Evolutionary conservation across 2,329 filamentous ascomycete genomes (phyloP), one percentile per base, ranked within the genome.

Genomic region (Nemania sp.): DNA sequence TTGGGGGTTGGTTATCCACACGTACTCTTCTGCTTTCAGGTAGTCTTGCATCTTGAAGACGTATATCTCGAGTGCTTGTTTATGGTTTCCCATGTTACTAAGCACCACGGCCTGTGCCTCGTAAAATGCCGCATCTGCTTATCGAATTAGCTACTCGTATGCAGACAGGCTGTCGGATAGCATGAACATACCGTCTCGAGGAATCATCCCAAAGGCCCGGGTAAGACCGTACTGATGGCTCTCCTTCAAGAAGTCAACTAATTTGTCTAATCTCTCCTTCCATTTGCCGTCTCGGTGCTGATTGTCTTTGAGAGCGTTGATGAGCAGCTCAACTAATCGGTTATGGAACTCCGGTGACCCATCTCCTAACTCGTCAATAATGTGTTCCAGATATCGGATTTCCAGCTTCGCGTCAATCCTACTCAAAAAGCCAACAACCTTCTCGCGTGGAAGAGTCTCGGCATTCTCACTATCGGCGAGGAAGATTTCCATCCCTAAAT

Each of bases 41-140:
- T 91, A 94, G 74, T 97, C 89, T 67, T 90, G 80, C 74, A 99
- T 85, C 74, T 94, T 95, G 78, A 97, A 99, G 29, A 98, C 94
- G 73, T 97, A 99, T 54, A 99, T 97, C 73, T 95, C 90, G n/a
- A 99, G 79, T 0, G 95, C 95, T 76, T 98, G 92, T 72, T 92
- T 93, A 77, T 99, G 93, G 69, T 94, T 90, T 6, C 91, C 92
- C 91, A 98, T 97, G 68, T 95, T 96, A 75, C 91, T 92, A 40
- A 98, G 85, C 18, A 98, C 88, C 46, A 98, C 89, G 6, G 95
- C 95, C 63, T 94, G 88, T 1, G 92, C 87, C 74, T 98, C 94
- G 74, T 90, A 96, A 70, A 97, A 97, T 2, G 86, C 82, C 0
- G 92, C 81, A 73, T 97, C 92, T 94, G 65, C 29, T 25, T 69